Evolutionary conservation across 2,329 filamentous ascomycete species (phyloP), one percentile per base, ranked within the genome.

Genomic region (Aureobasidium musti): DNA sequence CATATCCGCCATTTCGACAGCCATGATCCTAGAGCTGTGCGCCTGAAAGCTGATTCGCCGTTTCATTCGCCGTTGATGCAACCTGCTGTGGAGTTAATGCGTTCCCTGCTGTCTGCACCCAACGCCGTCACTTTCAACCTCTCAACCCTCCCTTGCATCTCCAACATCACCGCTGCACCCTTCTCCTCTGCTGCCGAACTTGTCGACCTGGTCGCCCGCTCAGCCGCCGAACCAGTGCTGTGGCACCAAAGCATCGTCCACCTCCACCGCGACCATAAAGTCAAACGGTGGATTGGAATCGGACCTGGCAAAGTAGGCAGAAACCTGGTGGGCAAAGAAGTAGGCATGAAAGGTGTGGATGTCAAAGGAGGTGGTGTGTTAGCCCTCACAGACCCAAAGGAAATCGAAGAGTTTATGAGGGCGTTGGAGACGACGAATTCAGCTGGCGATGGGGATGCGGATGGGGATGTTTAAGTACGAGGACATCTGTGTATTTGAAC

Each of bases 171-270:
- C 8, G 93, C 90, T 3, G 80, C 87, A 64, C 92, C 92, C 0
- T 96, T 97, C 71, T 76, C 81, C 69, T 91, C 85, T 70, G 87
- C 86, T 71, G 86, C 87, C 47, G 86, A 96, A 69, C 81, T 97
- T 37, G 91, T 91, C 75, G 88, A 96, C 69, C 79, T 96, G 53
- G 81, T 97, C 59, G 89, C 92, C 1, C 81, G 91, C 57, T 90
- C 92, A 74, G 93, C 90, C 69, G 87, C 95, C n/a, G 92, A 97
- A 79, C 97, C 93, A 35, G 92, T 98, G 49, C 84, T 86, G 67
- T 98, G 94, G 94, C 97, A 93, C 88, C 91, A 96, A 71, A 95
- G 91, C 73, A 93, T 98, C 73, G 88, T 87, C 71, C 97, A 96
- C 74, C 81, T 97, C 59, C 91, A 97, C 76, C 88, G 95, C 75